Base-by-base conservation (phyloP, 257 asterid genomes). In the Solanum appendiculatum region DNA sequence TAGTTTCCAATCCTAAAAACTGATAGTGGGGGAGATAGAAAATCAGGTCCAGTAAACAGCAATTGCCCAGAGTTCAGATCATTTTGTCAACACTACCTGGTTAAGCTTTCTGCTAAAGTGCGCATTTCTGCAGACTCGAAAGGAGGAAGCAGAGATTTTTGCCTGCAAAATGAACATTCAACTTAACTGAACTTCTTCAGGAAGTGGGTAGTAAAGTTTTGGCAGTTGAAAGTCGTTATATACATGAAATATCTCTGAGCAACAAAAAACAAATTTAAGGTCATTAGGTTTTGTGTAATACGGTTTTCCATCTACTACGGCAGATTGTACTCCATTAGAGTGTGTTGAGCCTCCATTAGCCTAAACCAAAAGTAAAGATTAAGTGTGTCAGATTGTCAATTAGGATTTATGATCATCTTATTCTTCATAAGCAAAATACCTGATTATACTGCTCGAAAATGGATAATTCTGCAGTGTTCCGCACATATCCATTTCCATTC, bases 51-150 rank as follows among this genome's bases (percentile, higher is more conserved):
- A 86, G 86, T 44, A 42, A 44, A 29, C 84, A 78, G 84, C 64
- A 78, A 15, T 44, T 16, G 3, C 84, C 68, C 82, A 89, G 46
- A 86, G 87, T n/a, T 81, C 39, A 73, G 60, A 91, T 44, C 72
- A 31, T 15, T 87, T 77, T 10, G 42, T 81, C 16, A 77, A 58
- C 85, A 83, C 81, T 93, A 95, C 99, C 99, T 97, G 86, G 98
- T 85, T 91, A 97, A 93, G 89, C 98, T 97, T 88, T 96, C 99
- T 54, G 97, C 99, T 88, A 96, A 90, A 77, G 92, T 90, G 85
- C 99, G 98, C 93, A 93, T 94, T 92, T 97, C 99, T 72, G 95
- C 98, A 70, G 99, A 95, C 89, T 97, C 99, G 87, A 95, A 95
- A 73, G 99, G 92, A 90, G 99, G 99, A 89, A 97, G 96, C 86